phyloP scores from a whole-genome alignment of 2,329 filamentous ascomycete species.

The Clonostachys byssicola region DNA sequence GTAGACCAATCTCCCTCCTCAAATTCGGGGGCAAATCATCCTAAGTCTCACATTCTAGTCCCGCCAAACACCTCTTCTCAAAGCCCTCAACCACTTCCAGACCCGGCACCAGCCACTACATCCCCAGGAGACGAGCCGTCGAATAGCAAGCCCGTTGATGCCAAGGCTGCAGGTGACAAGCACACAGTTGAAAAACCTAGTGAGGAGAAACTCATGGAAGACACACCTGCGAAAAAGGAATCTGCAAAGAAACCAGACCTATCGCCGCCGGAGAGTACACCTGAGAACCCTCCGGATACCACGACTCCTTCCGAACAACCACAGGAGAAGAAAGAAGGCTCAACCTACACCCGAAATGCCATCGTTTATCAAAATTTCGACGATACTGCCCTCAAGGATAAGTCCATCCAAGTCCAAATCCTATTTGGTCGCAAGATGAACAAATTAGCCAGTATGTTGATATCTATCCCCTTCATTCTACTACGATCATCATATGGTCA shows the following conservation, averaged over 20 bases:
- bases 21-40: constrained; percentile 11
- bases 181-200: too few relatives aligned
- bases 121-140: too few relatives aligned
- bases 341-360: constrained; percentile 48
- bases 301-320: constrained; percentile 7
- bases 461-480: not conserved
- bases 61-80: constrained; percentile 24
- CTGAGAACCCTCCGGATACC: constrained; percentile 2
- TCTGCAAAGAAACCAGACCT: too few relatives aligned
- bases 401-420: constrained; percentile 52
- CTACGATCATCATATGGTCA: constrained; percentile 1
- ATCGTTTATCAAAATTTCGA: constrained; percentile 59
- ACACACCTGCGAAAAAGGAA: too few relatives aligned
- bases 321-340: constrained; percentile 13
- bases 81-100: constrained; percentile 3
- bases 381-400: constrained; percentile 50
- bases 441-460: constrained; percentile 46
- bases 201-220: too few relatives aligned
- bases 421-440: constrained; percentile 56
- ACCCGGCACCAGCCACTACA: too few relatives aligned
- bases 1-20: not conserved
- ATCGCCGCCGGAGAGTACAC: too few relatives aligned
- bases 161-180: too few relatives aligned
- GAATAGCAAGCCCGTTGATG: too few relatives aligned
- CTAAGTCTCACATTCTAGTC: constrained; percentile 39